Base-by-base conservation (phyloP, 148 eudicot species). In the Silene latifolia region DNA sequence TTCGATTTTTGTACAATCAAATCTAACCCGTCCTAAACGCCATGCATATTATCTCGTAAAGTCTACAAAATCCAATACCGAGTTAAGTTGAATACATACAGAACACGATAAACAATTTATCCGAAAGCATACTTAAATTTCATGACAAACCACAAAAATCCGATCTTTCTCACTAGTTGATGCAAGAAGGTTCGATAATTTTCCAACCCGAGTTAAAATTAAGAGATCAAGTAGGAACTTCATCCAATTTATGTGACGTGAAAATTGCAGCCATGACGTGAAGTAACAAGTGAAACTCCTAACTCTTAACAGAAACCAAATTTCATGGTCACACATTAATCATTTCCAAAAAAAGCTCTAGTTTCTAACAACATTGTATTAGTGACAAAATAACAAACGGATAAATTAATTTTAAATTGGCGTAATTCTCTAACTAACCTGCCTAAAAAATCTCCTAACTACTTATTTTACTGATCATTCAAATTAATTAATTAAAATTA, bases 291-390 rank as follows among this genome's bases (percentile, higher is more conserved):
- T 69, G 35, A 47, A 65, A 71, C 58, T 48, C 77, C 56, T 19
- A 62, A 63, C 51, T 54, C 74, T 69, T 39, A 64, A 64, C 54
- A 23, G 47, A 70, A 66, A 65, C 62, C 61, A 54, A 44, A 56
- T 76, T 63, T 13, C 48, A 39, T 6, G n/a, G 44, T 69, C 79
- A 80, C 71, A 54, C 67, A 64, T 64, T 4, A 44, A 75, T n/a
- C 44, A 47, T 63, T 63, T 75, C 68, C 74, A 4, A 39, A 4
- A 60, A 25, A 71, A 39, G 10, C 32, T 12, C 57, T 19, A 19
- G 8, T 17, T 15, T 57, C 5, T 53, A 24, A 18, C 58, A 11
- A 7, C 62, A 71, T 24, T 24, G 17, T 20, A 60, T 23, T 60
- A 20, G 15, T 9, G 29, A 60, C 24, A 68, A 44, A 27, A 39